phyloP scores from a whole-genome alignment of 169 alveolate species.

The Eimeria nieschulzi region DNA sequence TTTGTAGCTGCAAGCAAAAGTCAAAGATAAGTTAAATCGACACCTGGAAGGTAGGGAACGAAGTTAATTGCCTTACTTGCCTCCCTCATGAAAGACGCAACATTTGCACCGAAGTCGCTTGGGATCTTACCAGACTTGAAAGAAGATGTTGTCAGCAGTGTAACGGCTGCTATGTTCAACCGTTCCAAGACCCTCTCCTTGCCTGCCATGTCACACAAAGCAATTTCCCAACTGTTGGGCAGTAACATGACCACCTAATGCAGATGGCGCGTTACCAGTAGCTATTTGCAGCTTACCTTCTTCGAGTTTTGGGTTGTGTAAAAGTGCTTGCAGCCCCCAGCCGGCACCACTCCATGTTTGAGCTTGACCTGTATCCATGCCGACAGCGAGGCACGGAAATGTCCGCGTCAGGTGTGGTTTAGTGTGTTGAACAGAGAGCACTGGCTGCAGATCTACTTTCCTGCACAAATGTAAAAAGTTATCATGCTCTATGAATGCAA shows the following conservation, averaged over 20 bases:
- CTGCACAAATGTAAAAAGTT: no score
- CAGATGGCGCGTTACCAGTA: neutral
- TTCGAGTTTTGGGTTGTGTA: constrained; percentile 1
- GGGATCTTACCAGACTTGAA: constrained; percentile 7
- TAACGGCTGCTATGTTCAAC: constrained; percentile 38
- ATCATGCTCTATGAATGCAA: neutral
- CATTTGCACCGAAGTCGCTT: neutral
- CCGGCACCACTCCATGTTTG: constrained; percentile 10
- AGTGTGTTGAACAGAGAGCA: no score
- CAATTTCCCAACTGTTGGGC: neutral
- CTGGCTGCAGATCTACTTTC: no score
- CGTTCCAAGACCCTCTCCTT: constrained; percentile 17
- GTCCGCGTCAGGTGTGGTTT: no score
- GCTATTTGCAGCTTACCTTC: neutral
- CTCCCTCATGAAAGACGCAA: neutral
- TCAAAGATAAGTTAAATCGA: neutral
- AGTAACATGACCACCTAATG: neutral
- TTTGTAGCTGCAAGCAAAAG: constrained; percentile 6
- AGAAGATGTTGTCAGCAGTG: constrained; percentile 38
- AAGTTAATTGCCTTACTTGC: neutral
- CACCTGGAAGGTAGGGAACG: no score
- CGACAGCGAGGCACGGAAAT: no score
- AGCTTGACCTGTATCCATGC: constrained; percentile 9
- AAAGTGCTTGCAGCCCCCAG: constrained; percentile 47
- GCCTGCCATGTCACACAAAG: neutral